phyloP scores from a whole-genome alignment of 441 rosid species.

The Arabidopsis lyrata region DNA sequence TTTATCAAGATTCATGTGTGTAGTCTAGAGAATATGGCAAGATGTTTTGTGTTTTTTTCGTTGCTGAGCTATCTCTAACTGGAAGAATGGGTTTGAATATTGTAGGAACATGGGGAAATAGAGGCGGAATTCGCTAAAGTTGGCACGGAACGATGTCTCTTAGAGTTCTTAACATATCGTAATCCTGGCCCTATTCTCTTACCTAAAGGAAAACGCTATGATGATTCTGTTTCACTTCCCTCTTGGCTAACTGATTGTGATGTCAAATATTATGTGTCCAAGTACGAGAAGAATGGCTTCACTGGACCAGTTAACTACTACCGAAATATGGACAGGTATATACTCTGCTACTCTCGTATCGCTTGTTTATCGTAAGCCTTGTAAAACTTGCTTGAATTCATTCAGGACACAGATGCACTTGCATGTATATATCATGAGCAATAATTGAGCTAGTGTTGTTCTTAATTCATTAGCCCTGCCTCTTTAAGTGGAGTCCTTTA shows the following conservation, averaged over 20 bases:
- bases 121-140: conserved; percentile 62
- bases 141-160: conserved; percentile 50
- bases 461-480: conserved; percentile 12
- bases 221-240: conserved; percentile 49
- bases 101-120: conserved; percentile 64
- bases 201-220: conserved; percentile 47
- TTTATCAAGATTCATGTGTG: neutral
- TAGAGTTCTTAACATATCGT: conserved; percentile 50
- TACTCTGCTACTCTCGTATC: neutral
- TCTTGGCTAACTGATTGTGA: conserved; percentile 69
- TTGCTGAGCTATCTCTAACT: neutral
- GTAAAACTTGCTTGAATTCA: conserved; percentile 10
- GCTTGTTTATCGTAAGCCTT: neutral
- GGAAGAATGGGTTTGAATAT: conserved; percentile 16
- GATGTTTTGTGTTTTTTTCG: neutral
- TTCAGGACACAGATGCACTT: neutral
- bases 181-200: conserved; percentile 59
- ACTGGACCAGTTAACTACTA: conserved; percentile 79
- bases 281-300: conserved; percentile 63
- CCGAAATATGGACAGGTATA: conserved; percentile 68
- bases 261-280: conserved; percentile 51
- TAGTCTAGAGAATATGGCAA: conserved; percentile 14
- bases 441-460: conserved; percentile 1
- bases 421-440: conserved; percentile 22
- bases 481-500: neutral